Evolutionary conservation across 768 basidiomycete genomes (phyloP), one percentile per base, ranked within the genome.

Genomic region (Omphalotus guepiniiformis): DNA sequence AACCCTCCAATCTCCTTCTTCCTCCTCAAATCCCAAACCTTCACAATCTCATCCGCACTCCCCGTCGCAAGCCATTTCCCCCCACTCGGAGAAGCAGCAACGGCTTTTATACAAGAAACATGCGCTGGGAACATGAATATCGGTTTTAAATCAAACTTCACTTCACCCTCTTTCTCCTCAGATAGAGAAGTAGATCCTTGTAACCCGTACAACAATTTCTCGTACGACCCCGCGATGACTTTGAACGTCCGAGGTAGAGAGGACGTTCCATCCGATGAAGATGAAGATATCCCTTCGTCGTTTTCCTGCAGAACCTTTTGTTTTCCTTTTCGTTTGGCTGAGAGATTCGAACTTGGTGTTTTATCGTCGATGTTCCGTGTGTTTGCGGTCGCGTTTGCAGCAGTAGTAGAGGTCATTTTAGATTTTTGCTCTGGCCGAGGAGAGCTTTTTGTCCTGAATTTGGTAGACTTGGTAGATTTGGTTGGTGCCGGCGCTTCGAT

Each of bases 91-190:
- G 88, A 88, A 0, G 90, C 88, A 2, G 93, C 86, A 25, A 94
- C 86, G 9, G 91, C 80, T 60, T 94, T 93, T 50, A 99, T 85
- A 57, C 83, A 93, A 2, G 90, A 92, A 36, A 95, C 82, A 62
- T 99, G 96, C 0, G 96, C 96, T 23, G 96, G 94, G 68, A 99
- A 99, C 53, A 93, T 90, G 67, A 99, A 99, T 36, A 89, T 76
- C 0, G 96, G 93, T 46, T 82, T 80, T 23, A 95, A 59, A 16
- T 69, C 56, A 51, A 63, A 69, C 41, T 66, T 58, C 1, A 71
- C 56, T 15, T 62, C 59, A 3, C 57, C 55, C 30, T 65, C 59
- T 5, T 66, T 55, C 40, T 63, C 62, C 27, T 62, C 47, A 15
- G 68, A 64, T 37, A 79, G n/a, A 28, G 28, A 39, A n/a, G 46